Evolutionary conservation across 148 eudicot genomes (phyloP).

Genomic region (Pouteria glomerata): DNA sequence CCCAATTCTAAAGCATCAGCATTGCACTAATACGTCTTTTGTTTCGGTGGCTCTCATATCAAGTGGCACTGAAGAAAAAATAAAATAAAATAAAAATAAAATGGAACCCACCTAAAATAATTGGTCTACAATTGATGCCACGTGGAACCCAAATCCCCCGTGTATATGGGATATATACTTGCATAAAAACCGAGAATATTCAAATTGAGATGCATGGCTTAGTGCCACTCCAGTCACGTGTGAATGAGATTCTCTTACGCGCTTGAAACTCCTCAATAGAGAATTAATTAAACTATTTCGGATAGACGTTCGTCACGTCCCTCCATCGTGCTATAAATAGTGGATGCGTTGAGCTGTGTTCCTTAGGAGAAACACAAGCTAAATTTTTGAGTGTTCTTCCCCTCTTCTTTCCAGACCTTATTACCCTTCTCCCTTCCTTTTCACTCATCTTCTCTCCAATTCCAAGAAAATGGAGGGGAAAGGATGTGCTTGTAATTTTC

Average conservation of each 20-base stretch:
- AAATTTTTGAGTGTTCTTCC: constrained; percentile 20
- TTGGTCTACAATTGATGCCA: constrained; percentile 2
- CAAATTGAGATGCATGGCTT: constrained; percentile 10
- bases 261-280: constrained; percentile 1
- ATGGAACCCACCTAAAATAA: constrained; percentile 7
- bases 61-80: constrained; percentile 6
- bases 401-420: constrained; percentile 1
- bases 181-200: constrained; percentile 9
- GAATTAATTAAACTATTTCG: not conserved
- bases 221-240: not conserved
- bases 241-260: not conserved
- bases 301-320: constrained; percentile 1
- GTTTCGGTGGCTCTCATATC: constrained; percentile 9
- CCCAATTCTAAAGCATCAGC: constrained; percentile 20
- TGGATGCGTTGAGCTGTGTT: not conserved
- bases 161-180: not conserved
- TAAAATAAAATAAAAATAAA: constrained; percentile 1
- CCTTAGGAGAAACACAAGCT: constrained; percentile 18
- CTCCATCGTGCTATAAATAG: constrained; percentile 17
- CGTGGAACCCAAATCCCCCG: constrained; percentile 13
- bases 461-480: constrained; percentile 43
- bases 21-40: constrained; percentile 11
- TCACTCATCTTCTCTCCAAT: no score
- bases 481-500: constrained; percentile 25
- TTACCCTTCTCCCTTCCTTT: no score